These are phyloP conservation scores for Epichloe festucae DNA, from an alignment of 2,329 filamentous ascomycete genomes.

Conservation along the genomic window DNA sequence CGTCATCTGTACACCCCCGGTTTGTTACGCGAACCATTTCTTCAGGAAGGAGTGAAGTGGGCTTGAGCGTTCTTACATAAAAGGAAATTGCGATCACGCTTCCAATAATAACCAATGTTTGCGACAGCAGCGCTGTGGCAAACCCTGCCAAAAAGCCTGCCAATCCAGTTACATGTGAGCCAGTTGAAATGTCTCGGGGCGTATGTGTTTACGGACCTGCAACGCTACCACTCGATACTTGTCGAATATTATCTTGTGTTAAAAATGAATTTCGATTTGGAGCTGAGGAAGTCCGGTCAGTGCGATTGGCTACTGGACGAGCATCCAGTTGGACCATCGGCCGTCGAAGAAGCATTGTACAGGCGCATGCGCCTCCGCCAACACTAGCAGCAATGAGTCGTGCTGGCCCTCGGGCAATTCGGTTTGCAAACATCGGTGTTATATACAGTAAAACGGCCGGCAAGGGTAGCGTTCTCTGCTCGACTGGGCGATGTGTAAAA, in stretches of 20 bases:
- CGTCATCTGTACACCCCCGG: not conserved
- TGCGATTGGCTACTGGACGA: constrained; percentile 6
- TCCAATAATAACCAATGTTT: constrained; percentile 53
- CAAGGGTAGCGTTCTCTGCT: not conserved
- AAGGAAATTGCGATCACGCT: constrained; percentile 50
- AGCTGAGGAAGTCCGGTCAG: not conserved
- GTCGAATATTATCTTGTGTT: constrained; percentile 25
- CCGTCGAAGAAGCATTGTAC: constrained; percentile 13
- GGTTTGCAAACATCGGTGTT: not conserved
- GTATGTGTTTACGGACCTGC: constrained; percentile 24
- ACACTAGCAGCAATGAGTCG: constrained; percentile 15
- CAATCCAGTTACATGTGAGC: not conserved
- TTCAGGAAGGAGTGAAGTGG: not conserved
- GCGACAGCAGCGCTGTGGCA: constrained; percentile 56
- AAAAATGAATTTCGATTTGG: constrained; percentile 2
- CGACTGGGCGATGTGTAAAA: no score
- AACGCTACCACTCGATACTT: constrained; percentile 43
- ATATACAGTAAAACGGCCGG: no score
- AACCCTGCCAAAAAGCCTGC: constrained; percentile 51
- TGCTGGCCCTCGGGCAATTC: not conserved
- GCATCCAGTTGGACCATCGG: constrained; percentile 18
- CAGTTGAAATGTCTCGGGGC: not conserved
- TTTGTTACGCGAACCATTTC: not conserved
- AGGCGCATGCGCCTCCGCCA: constrained; percentile 15
- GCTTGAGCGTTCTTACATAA: constrained; percentile 37